Conservation (phyloP, 2,329 filamentous ascomycete species). For the Pezicula radicicola region DNA sequence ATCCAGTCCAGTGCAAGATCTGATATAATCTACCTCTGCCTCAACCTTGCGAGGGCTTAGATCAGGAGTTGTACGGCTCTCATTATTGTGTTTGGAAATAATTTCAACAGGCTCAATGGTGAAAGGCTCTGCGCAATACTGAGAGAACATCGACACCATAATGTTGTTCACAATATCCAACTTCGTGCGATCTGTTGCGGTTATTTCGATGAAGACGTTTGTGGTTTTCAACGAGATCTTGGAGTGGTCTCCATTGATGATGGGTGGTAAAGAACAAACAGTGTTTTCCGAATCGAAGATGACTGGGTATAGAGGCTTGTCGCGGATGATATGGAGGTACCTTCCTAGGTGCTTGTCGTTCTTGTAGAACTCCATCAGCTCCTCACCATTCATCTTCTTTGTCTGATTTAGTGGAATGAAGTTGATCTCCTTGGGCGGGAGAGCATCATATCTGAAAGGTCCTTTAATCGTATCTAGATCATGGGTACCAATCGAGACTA, state of each 20-base stretch:
- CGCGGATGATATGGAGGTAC: slow-evolving; percentile 91
- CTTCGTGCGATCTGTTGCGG: slow-evolving; percentile 93
- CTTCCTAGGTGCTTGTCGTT: slow-evolving; percentile 88
- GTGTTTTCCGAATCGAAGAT: slow-evolving; percentile 86
- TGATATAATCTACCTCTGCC: slow-evolving; percentile 90
- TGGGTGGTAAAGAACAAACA: slow-evolving; percentile 92
- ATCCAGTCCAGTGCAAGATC: slow-evolving; percentile 81
- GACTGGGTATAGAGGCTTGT: slow-evolving; percentile 91
- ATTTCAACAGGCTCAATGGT: slow-evolving; percentile 93
- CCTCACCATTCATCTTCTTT: slow-evolving; percentile 79
- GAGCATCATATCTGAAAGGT: slow-evolving; percentile 94
- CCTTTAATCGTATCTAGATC: slow-evolving; percentile 91
- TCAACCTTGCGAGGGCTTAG: slow-evolving; percentile 73
- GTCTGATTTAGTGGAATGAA: slow-evolving; percentile 91
- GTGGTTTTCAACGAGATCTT: slow-evolving; percentile 91
- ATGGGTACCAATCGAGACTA: slow-evolving; percentile 97
- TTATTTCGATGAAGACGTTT: slow-evolving; percentile 97
- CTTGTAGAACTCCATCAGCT: slow-evolving; percentile 94
- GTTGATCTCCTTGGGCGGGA: slow-evolving; percentile 85
- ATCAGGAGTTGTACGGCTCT: slow-evolving; percentile 78
- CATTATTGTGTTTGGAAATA: slow-evolving; percentile 84
- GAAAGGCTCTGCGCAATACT: slow-evolving; percentile 84
- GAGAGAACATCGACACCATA: slow-evolving; percentile 95
- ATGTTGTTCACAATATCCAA: slow-evolving; percentile 94
- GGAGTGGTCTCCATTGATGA: slow-evolving; percentile 96